These are phyloP conservation scores for Triticum dicoccoides DNA, from an alignment of 176 grass and related monocot species.

Conservation along the genomic window DNA sequence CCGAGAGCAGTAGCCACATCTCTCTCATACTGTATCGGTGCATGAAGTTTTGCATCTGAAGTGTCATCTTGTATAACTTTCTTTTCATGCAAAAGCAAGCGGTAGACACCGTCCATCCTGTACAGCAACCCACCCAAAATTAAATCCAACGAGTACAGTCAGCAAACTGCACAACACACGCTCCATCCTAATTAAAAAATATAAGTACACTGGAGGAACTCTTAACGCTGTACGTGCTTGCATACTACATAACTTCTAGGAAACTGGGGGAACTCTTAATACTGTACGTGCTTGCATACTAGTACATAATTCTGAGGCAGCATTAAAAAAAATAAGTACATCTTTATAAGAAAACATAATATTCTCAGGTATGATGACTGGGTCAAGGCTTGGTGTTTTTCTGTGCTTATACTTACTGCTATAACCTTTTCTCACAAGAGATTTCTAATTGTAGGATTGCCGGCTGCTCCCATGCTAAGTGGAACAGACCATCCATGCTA, in stretches of 20 bases:
- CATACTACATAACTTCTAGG: background rate
- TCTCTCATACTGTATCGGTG: constrained; percentile 56
- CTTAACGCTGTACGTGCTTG: background rate
- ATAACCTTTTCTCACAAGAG: background rate
- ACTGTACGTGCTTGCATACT: background rate
- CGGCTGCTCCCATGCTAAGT: background rate
- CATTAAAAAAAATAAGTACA: background rate
- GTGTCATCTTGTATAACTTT: constrained; percentile 54
- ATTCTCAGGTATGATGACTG: background rate
- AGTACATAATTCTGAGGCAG: background rate
- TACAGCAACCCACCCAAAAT: constrained; percentile 27
- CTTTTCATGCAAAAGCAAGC: constrained; percentile 71
- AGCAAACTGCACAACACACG: background rate
- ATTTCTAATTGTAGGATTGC: background rate
- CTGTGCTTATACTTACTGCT: background rate
- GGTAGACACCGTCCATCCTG: constrained; percentile 84
- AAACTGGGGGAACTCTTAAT: background rate
- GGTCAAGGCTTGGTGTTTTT: background rate
- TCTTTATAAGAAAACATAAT: background rate
- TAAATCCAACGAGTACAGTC: background rate
- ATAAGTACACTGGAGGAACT: background rate
- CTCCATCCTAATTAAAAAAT: too few species aligned
- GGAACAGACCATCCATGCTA: background rate
- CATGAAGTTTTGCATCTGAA: constrained; percentile 47
- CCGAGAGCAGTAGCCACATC: constrained; percentile 69